Conservation (phyloP, 345 rosid genomes). For the Gossypium turneri region DNA sequence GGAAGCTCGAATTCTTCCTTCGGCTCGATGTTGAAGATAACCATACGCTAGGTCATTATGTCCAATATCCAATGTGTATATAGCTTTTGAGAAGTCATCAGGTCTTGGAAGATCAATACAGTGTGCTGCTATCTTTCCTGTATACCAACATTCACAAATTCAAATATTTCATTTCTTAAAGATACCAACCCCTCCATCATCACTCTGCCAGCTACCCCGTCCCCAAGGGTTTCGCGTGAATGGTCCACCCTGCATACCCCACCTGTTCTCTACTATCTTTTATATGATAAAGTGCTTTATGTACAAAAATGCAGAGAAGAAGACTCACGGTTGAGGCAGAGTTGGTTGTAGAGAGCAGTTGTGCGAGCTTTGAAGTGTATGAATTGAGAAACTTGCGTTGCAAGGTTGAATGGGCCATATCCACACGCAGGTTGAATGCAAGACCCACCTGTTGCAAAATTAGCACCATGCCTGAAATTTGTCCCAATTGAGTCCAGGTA, state of each 20-base stretch:
- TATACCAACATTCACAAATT: background rate
- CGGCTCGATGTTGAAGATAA: slow-evolving; percentile 6
- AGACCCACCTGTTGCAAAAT: slow-evolving; percentile 69
- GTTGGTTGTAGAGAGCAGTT: slow-evolving; percentile 33
- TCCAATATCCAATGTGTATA: slow-evolving; percentile 29
- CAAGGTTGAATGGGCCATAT: slow-evolving; percentile 53
- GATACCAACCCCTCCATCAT: background rate
- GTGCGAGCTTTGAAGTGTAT: slow-evolving; percentile 52
- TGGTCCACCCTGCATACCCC: too few species aligned
- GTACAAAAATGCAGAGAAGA: background rate
- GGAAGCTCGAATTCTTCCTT: slow-evolving; percentile 17
- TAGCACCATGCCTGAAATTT: slow-evolving; percentile 59
- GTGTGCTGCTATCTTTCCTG: slow-evolving; percentile 2
- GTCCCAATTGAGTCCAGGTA: slow-evolving; percentile 63
- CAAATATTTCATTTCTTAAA: background rate
- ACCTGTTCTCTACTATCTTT: background rate
- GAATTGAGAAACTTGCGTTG: slow-evolving; percentile 52
- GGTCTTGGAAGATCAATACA: slow-evolving; percentile 22
- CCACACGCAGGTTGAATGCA: slow-evolving; percentile 49
- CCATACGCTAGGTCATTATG: slow-evolving; percentile 30
- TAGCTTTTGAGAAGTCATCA: slow-evolving; percentile 26
- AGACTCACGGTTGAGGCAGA: slow-evolving; percentile 4
- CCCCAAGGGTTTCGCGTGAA: too few species aligned
- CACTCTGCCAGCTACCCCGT: too few species aligned
- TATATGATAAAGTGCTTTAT: background rate